Base-by-base conservation (phyloP, 2,329 filamentous ascomycete species). In the Fusarium ramigenum region DNA sequence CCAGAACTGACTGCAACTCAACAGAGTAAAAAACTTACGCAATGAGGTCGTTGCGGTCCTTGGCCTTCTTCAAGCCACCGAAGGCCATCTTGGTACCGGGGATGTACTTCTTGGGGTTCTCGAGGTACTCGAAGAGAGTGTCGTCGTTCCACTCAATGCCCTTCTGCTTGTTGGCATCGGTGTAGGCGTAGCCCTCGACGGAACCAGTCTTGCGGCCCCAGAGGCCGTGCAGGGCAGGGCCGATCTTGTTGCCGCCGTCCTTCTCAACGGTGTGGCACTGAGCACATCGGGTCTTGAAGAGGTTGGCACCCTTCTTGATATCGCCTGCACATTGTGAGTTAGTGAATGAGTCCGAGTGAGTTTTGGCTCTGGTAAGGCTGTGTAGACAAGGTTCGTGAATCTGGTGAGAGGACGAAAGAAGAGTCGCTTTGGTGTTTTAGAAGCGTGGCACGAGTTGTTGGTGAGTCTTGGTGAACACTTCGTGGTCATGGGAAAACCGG, bases 91-190 rank as follows among this genome's bases (percentile, higher is more conserved):
- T 99, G 88, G 96, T 99, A 80, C 96, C 96, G 79, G 96, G 96
- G 77, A 99, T 98, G 92, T 95, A 99, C 91, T 98, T 98, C 93
- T 99, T 99, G 88, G 96, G 96, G 93, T 98, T 98, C 91, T 99
- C 96, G 82, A 99, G 95, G 92, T 99, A 99, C 78, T 92, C 90
- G 87, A 97, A 98, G 80, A 99, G 90, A 85, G 93, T 93, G 76
- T 91, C 85, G 83, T 97, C 91, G 79, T 94, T 87, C 96, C 96
- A 99, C 80, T 86, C 89, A 80, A 99, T 91, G 81, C 92, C 95
- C 89, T 97, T 97, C 83, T 93, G 87, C 93, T 98, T 98, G 93
- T 99, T 99, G 90, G 96, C 96, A 83, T 99, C 96, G 86, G 96
- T 97, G 92, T 98, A 99, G 83, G 94, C 88, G 91, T 93, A 99